These are phyloP conservation scores for Podaxis sp. DNA, from an alignment of 768 basidiomycete genomes.

Conservation along the genomic window DNA sequence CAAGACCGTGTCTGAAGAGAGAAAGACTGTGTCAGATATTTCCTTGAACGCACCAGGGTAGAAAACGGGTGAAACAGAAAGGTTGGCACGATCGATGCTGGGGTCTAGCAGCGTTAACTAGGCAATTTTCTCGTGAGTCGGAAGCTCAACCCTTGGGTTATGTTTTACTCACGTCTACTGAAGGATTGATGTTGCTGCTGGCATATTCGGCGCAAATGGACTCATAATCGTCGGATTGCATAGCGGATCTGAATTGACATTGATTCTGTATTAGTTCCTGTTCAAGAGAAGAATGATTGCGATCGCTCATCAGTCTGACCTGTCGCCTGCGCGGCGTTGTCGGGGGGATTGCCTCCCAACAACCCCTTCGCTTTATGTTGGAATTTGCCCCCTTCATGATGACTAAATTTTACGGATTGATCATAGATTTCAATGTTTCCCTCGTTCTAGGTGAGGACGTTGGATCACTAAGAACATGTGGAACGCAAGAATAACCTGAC, in stretches of 20 bases:
- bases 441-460: no score
- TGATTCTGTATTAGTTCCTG: background rate
- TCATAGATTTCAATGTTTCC: no score
- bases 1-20: slow-evolving; percentile 14
- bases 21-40: slow-evolving; percentile 10
- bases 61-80: slow-evolving; percentile 15
- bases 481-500: no score
- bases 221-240: background rate
- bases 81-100: background rate
- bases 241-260: background rate
- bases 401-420: no score
- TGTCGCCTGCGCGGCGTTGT: background rate
- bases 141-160: background rate
- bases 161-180: background rate
- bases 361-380: background rate
- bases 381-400: background rate
- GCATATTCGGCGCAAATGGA: background rate
- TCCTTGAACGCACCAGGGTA: background rate
- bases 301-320: background rate
- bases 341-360: background rate
- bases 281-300: background rate
- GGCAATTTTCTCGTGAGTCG: background rate
- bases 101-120: background rate
- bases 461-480: no score
- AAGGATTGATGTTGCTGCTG: background rate